These are phyloP conservation scores for Pichia phayaonensis DNA, from an alignment of 805 yeast genomes.

Conservation along the genomic window DNA sequence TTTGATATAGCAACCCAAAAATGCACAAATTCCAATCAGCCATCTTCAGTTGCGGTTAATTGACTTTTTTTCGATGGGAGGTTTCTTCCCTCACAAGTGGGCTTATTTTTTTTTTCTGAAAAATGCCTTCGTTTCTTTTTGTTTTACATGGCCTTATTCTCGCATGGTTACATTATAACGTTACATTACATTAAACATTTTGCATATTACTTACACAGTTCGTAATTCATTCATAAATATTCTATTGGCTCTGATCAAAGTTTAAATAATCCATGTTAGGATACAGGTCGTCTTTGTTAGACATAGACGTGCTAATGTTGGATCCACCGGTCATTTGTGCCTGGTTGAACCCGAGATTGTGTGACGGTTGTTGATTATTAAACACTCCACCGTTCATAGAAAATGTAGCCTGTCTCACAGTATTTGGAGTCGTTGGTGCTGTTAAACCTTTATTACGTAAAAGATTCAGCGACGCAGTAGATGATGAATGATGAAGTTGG, in stretches of 20 bases:
- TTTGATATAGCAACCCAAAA: not conserved
- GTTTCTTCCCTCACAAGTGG: not conserved
- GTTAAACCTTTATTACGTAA: constrained; percentile 21
- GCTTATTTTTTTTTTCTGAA: too few relatives aligned
- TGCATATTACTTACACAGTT: not conserved
- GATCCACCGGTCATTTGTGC: constrained; percentile 26
- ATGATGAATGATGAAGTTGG: constrained; percentile 24
- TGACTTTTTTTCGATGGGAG: not conserved
- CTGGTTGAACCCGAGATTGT: constrained; percentile 15
- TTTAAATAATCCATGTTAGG: constrained; percentile 23
- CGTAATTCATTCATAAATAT: constrained; percentile 22
- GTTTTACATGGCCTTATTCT: not conserved
- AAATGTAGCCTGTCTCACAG: constrained; percentile 13
- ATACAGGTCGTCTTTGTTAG: constrained; percentile 20
- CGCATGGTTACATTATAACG: not conserved
- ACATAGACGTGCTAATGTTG: constrained; percentile 10
- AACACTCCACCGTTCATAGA: constrained; percentile 2
- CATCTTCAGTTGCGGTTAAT: not conserved
- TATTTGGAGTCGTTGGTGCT: constrained; percentile 17
- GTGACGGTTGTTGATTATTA: not conserved
- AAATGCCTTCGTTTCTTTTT: not conserved
- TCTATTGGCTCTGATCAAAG: constrained; percentile 12
- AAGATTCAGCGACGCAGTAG: constrained; percentile 25
- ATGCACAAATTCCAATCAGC: not conserved
- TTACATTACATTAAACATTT: not conserved